Conservation (phyloP, 1,284 basidiomycete genomes). For the Leccinum laetum region DNA sequence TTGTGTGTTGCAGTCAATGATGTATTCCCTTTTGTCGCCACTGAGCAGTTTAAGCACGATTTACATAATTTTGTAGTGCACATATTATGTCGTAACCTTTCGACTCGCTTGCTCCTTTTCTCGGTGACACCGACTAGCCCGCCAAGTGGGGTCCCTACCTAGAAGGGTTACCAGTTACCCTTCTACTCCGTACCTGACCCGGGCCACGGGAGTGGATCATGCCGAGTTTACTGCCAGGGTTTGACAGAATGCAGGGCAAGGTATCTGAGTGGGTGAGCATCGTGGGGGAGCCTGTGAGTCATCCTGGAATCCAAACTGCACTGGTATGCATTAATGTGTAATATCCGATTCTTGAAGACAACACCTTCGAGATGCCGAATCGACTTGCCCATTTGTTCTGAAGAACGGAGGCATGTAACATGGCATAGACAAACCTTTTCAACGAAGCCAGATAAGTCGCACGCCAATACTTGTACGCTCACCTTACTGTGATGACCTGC, state of each 20-base stretch:
- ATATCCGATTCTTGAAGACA: background rate
- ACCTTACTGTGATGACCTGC: background rate
- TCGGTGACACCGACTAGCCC: background rate
- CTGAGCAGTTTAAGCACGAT: too few relatives aligned
- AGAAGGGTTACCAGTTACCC: background rate
- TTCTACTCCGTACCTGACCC: background rate
- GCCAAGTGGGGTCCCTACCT: background rate
- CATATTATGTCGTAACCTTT: background rate
- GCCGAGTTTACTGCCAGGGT: background rate
- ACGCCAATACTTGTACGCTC: background rate
- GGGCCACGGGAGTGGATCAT: background rate
- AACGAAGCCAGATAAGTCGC: background rate
- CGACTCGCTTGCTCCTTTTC: background rate
- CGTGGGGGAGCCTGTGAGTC: background rate
- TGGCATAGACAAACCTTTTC: background rate
- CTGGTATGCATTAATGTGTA: background rate
- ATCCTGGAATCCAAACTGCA: background rate
- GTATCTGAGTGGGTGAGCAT: background rate
- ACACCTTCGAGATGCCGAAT: background rate
- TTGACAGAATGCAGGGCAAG: background rate
- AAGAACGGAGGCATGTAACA: background rate
- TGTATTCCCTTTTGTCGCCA: too few relatives aligned
- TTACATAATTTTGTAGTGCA: background rate
- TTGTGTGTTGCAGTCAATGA: too few relatives aligned
- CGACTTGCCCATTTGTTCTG: background rate